Evolutionary conservation across 2,329 filamentous ascomycete species (phyloP), one percentile per base, ranked within the genome.

Genomic region (Calonectria pseudoreteaudii): DNA sequence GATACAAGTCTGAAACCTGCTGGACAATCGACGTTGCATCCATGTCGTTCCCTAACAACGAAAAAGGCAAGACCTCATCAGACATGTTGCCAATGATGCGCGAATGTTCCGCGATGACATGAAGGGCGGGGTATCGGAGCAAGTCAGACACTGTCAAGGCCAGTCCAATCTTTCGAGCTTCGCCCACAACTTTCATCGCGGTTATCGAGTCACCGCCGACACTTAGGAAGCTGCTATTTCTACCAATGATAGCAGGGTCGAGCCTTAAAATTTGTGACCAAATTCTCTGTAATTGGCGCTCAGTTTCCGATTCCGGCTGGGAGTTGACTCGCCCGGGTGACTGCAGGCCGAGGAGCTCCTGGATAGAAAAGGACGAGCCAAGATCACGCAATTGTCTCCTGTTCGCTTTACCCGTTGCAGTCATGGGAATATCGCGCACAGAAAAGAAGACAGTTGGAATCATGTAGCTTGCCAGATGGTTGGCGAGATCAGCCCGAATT

Each of bases 121-220:
- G 23, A 10, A 58, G 36, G 20, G 65, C 14, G 64, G 74, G 31
- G 74, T 56, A 53, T 73, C 72, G 38, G 52, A 14, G 76, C 52
- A 16, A 26, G 41, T 52, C 47, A 20, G 9, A 78, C 8, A 11
- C 52, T 9, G n/a, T 62, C 49, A 41, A 30, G 11, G 44, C 31
- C 14, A 77, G 64, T 14, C 73, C 68, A 18, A 68, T 18, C n/a
- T 68, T 65, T 4, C 74, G 72, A 3, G 68, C 70, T 13, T 70
- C 68, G 1, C 44, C 68, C 2, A 75, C 87, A 3, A 90, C 76
- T 68, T 85, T 87, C 85, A 90, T 90, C 0, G 87, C 87, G 0
- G 84, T 75, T 3, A 89, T 84, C 0, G 88, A 89, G 75, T 89
- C 87, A 28, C 88, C 88, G 16, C 88, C 88, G 0, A 88, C 82